phyloP scores from a whole-genome alignment of 1,139 yeast genomes.

The Saccharomyces hybrid region DNA sequence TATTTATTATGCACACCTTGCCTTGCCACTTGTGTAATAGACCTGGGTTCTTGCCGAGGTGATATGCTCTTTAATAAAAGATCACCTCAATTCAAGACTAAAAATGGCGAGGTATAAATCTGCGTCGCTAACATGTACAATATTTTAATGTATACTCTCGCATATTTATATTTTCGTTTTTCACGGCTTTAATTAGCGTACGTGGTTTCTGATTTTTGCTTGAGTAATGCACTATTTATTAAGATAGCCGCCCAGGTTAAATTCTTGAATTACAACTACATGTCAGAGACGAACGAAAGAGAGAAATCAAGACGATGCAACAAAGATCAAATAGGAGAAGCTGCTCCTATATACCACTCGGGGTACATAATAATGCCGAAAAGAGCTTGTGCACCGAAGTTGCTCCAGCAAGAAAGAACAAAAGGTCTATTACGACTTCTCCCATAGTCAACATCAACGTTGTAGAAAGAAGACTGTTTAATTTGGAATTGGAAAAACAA shows the following conservation, averaged over 20 bases:
- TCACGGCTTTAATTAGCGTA: not conserved
- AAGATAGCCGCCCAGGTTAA: not conserved
- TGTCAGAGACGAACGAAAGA: not conserved
- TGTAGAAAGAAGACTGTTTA: not conserved
- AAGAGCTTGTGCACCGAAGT: not conserved
- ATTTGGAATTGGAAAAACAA: not conserved
- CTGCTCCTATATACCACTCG: not conserved
- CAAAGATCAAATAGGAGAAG: not conserved
- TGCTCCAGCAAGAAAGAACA: not conserved
- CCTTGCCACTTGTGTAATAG: not conserved
- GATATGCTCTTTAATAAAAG: not conserved
- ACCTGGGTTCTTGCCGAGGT: not conserved
- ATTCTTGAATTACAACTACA: not conserved
- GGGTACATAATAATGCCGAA: conserved; percentile 32
- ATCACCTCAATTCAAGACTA: not conserved
- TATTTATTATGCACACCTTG: not conserved
- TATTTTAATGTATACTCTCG: not conserved
- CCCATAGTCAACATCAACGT: not conserved
- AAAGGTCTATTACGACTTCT: not conserved
- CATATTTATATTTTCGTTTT: not conserved
- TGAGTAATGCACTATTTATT: not conserved
- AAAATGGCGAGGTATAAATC: not conserved
- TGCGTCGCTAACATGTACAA: not conserved
- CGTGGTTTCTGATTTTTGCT: not conserved
- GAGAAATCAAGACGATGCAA: not conserved